Conservation (phyloP, 2,329 filamentous ascomycete genomes). For the Nigrograna mackinnonii region DNA sequence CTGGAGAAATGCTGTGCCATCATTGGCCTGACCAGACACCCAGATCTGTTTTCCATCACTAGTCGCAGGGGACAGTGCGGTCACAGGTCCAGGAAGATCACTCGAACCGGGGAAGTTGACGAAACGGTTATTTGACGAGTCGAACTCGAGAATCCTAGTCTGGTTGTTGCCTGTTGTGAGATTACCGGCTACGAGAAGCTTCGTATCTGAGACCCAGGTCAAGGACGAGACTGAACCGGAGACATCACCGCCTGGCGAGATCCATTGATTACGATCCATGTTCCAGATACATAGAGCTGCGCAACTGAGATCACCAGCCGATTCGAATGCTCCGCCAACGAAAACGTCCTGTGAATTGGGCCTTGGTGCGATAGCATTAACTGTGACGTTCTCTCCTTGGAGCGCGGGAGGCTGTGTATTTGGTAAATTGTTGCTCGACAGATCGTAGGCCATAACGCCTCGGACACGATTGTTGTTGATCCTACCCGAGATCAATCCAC, state of each 20-base stretch:
- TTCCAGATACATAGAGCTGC: slow-evolving; percentile 81
- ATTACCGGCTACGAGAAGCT: slow-evolving; percentile 77
- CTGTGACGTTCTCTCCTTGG: slow-evolving; percentile 68
- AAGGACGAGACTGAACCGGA: slow-evolving; percentile 72
- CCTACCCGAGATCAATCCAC: slow-evolving; percentile 76
- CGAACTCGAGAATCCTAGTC: slow-evolving; percentile 73
- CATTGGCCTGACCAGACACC: slow-evolving; percentile 72
- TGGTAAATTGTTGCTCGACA: slow-evolving; percentile 64
- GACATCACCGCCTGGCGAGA: slow-evolving; percentile 72
- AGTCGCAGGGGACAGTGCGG: slow-evolving; percentile 74
- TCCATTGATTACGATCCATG: slow-evolving; percentile 74
- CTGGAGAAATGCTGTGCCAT: slow-evolving; percentile 76
- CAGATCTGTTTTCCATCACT: slow-evolving; percentile 75
- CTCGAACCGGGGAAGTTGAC: slow-evolving; percentile 62
- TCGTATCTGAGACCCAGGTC: slow-evolving; percentile 74
- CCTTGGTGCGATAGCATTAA: slow-evolving; percentile 75
- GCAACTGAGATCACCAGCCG: slow-evolving; percentile 81
- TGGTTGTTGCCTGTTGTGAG: slow-evolving; percentile 68
- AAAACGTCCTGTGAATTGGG: slow-evolving; percentile 76
- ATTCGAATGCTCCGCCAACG: slow-evolving; percentile 83
- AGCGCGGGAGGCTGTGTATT: slow-evolving; percentile 75
- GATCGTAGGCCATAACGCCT: slow-evolving; percentile 80
- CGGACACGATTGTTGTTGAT: slow-evolving; percentile 65
- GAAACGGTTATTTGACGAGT: slow-evolving; percentile 70
- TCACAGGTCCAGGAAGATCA: slow-evolving; percentile 77